Evolutionary conservation across 2,329 filamentous ascomycete genomes (phyloP).

Genomic region (Cyanodermella asteris): DNA sequence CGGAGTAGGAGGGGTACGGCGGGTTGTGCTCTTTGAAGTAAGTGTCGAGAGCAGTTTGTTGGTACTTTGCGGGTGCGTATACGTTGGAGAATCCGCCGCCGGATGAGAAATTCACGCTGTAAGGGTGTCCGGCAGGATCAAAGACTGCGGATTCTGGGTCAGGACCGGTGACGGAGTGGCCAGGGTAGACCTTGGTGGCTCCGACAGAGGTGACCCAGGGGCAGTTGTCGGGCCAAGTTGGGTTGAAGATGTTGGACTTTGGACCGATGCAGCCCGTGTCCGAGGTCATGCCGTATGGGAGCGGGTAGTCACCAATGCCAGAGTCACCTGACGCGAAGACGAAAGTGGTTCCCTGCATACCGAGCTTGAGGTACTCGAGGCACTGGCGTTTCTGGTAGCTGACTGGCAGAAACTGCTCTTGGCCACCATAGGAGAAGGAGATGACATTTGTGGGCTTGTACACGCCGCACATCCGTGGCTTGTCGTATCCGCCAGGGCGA

Average conservation of each 20-base stretch:
- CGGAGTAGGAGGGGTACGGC: too few species aligned
- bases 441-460: constrained; percentile 15
- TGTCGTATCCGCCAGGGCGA: constrained; percentile 7
- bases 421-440: constrained; percentile 18
- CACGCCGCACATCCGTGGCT: constrained; percentile 17
- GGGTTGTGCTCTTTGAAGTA: constrained; percentile 21
- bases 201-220: constrained; percentile 31
- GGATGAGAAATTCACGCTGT: too few species aligned
- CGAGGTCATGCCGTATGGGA: constrained; percentile 11
- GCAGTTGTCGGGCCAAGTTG: constrained; percentile 25
- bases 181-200: constrained; percentile 24
- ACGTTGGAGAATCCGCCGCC: constrained; percentile 29
- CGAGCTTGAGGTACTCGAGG: constrained; percentile 25
- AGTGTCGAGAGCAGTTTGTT: constrained; percentile 17
- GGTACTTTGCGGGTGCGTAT: constrained; percentile 25
- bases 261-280: too few species aligned
- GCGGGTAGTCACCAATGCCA: constrained; percentile 16
- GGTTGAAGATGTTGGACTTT: constrained; percentile 25
- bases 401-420: constrained; percentile 16
- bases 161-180: constrained; percentile 16
- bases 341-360: constrained; percentile 26
- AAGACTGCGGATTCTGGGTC: constrained; percentile 25
- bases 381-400: constrained; percentile 18
- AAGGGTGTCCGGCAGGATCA: too few species aligned
- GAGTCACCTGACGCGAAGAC: constrained; percentile 27